Evolutionary conservation across 2,329 filamentous ascomycete genomes (phyloP), one percentile per base, ranked within the genome.

Genomic region (Harringtonia aguacate): DNA sequence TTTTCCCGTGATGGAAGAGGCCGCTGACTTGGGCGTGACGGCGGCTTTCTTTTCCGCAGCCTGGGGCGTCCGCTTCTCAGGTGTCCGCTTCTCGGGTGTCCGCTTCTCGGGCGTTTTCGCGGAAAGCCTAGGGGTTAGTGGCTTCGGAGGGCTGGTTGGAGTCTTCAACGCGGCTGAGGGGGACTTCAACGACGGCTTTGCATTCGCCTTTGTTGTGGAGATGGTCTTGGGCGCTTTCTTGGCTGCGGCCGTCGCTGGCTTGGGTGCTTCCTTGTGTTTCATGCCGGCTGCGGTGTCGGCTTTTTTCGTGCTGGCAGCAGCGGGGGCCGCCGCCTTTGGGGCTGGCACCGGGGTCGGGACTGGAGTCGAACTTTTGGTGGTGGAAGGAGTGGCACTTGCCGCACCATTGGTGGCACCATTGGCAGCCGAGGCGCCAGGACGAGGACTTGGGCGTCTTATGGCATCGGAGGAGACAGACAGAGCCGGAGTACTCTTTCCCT

Each of bases 91-190:
- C n/a, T n/a, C n/a, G n/a, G n/a, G 24, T 27, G 58, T 48, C 44
- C 63, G 63, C 55, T 61, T 67, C 44, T 63, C 65, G 1, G 60
- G 54, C 10, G 55, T 61, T 50, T 62, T 55, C 43, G 48, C 46
- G 20, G 54, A 39, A 33, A 48, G 45, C 46, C 54, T 60, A n/a
- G 55, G 48, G n/a, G 51, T 41, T 28, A 56, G 43, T 31, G 54
- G 48, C 44, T 58, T 61, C 8, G 55, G 44, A 8, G 61, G 57
- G 45, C 54, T 67, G 22, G 59, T 66, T 4, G 63, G 61, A 3
- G 61, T 61, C 50, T 63, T 71, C 28, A 36, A 21, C 3, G 59
- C 50, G 8, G 53, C 48, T 2, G 57, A 55, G 1, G 67, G 61
- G 0, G 66, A 66, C 46, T 60, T 68, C 12, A 49, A 48, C 0